A percentile compares a stretch with the other conserved stretches of the same genome.
phyloP scores from a whole-genome alignment of 2,329 filamentous ascomycete genomes.

The Fusarium sp. region DNA sequence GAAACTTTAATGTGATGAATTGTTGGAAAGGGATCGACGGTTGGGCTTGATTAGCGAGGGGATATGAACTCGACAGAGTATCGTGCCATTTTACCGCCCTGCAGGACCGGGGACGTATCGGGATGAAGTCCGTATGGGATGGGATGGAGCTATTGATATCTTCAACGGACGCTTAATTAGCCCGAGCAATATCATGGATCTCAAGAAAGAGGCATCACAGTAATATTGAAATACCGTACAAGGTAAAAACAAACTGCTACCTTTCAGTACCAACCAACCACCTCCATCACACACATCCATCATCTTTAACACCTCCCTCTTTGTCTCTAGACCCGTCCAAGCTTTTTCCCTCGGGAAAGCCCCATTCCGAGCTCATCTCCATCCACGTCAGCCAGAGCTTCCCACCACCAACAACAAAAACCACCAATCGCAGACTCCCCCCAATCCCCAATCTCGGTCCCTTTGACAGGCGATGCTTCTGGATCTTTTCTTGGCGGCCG shows the following conservation, averaged over 20 bases:
- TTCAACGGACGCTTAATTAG: neutral
- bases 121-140: neutral
- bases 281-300: neutral
- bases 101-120: neutral
- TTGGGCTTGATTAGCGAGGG: slow-evolving; percentile 28
- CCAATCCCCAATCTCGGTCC: neutral
- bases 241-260: neutral
- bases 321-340: neutral
- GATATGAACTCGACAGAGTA: neutral
- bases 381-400: slow-evolving; percentile 23
- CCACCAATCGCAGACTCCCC: slow-evolving; percentile 14
- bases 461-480: slow-evolving; percentile 13
- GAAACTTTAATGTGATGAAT: neutral
- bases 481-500: slow-evolving; percentile 6
- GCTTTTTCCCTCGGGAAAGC: slow-evolving; percentile 13
- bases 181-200: neutral
- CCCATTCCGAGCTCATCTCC: slow-evolving; percentile 19
- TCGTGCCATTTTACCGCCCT: slow-evolving; percentile 2
- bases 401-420: slow-evolving; percentile 1
- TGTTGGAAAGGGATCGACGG: slow-evolving; percentile 9
- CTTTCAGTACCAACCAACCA: neutral
- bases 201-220: neutral
- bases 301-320: slow-evolving; percentile 6
- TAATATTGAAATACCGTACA: neutral
- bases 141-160: neutral